Conservation (phyloP, 768 basidiomycete genomes). For the Galerina sulciceps region DNA sequence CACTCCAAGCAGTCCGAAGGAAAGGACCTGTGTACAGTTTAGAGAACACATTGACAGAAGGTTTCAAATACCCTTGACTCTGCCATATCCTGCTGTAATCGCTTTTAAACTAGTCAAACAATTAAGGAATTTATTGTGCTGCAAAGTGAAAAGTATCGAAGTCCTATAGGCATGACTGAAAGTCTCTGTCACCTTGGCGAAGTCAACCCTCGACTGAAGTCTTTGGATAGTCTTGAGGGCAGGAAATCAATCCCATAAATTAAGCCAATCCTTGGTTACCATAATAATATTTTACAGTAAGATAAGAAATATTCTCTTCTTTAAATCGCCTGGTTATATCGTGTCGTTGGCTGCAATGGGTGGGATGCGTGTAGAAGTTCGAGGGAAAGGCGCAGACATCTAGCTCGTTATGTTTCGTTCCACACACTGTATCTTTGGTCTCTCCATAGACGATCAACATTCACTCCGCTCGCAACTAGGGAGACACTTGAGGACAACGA, state of each 20-base stretch:
- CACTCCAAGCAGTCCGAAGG: conserved; percentile 29
- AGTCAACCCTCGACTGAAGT: neutral
- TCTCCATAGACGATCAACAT: conserved; percentile 68
- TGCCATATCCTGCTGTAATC: neutral
- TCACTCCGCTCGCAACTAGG: conserved; percentile 54
- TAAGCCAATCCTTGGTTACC: conserved; percentile 6
- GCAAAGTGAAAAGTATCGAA: too few species aligned
- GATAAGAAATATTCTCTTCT: neutral
- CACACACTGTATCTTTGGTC: conserved; percentile 69
- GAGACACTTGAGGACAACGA: conserved; percentile 35
- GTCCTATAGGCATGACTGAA: too few species aligned
- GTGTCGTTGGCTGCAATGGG: neutral
- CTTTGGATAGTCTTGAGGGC: too few species aligned
- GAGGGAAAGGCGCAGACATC: neutral
- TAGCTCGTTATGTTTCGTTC: conserved; percentile 45
- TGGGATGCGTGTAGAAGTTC: neutral
- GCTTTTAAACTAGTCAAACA: neutral
- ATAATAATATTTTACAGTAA: conserved; percentile 23
- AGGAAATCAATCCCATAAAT: conserved; percentile 5
- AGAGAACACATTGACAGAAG: conserved; percentile 25
- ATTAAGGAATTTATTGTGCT: neutral
- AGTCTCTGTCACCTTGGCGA: too few species aligned
- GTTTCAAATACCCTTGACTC: conserved; percentile 7
- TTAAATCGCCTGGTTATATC: neutral
- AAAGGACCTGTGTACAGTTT: conserved; percentile 29